Base-by-base conservation (phyloP, 345 rosid species). In the Erodium maritimum region DNA sequence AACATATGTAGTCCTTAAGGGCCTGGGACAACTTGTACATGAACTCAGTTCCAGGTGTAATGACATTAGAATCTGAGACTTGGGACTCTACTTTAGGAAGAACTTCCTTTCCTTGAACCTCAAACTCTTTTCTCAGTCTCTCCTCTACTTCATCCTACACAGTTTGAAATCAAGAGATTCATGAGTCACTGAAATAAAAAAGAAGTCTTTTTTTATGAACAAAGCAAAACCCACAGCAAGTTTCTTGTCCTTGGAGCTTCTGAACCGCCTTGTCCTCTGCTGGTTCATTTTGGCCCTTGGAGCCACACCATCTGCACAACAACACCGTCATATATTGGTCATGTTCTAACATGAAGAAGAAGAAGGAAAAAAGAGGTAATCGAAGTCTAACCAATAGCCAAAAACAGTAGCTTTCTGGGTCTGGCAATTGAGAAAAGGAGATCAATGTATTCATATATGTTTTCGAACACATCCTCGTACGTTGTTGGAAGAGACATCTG, bases 231-330 rank as follows among this genome's bases (percentile, higher is more conserved):
- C 29, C 50, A 71, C 75, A 19, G 58, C 57, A 8, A 58, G 29
- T 17, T 67, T 61, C 17, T 55, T 64, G n/a, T 59, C 65, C 45
- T 55, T 59, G 1, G 71, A 65, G 0, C 59, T 37, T 16, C 59
- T 25, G 50, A 59, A 71, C 0, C 65, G 58, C 5, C 68, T 52
- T 0, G 68, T 19, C 19, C 75, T 20, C 45, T 71, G 75, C 19
- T 67, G 75, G 17, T 67, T 67, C 75, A 67, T 71, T 42, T 71
- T 71, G 10, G 71, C 75, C 5, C 71, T 64, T n/a, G 75, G 75
- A 7, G 68, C 71, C 7, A 71, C 75, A 6, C 75, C 75, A 59
- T 71, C 75, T 59, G 58, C 64, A 56, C 12, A 8, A 58, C 14
- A 42, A 42, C 14, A 42, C 14, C 48, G 14, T 12, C 48, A 42